A percentile compares a stretch with the other conserved stretches of the same genome.
phyloP scores from a whole-genome alignment of 257 asterid species.

The Forsythia suspensa region DNA sequence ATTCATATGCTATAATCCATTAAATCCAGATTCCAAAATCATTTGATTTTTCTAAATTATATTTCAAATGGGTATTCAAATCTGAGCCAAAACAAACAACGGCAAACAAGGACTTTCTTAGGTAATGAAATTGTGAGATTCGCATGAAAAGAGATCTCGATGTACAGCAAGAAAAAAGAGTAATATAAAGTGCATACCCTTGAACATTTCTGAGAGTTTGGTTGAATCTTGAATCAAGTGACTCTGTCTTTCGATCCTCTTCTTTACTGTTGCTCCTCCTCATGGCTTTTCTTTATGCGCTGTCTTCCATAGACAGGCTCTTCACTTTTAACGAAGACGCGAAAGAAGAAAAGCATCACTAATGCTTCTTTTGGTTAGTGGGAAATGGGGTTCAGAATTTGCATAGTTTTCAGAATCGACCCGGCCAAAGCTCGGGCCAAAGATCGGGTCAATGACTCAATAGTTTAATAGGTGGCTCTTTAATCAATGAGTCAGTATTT shows the following conservation, averaged over 20 bases:
- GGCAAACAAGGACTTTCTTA: conserved; percentile 6
- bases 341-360: too few species aligned
- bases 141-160: conserved; percentile 5
- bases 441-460: too few species aligned
- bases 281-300: conserved; percentile 18
- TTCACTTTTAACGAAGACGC: too few species aligned
- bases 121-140: background rate
- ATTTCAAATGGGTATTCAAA: conserved; percentile 22
- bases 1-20: conserved; percentile 1
- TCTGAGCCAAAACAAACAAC: conserved; percentile 11
- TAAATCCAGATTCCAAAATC: background rate
- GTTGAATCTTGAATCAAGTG: conserved; percentile 84
- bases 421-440: too few species aligned
- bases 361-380: too few species aligned
- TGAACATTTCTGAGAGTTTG: conserved; percentile 87
- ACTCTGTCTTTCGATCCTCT: conserved; percentile 48
- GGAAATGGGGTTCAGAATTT: too few species aligned
- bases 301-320: background rate
- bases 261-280: conserved; percentile 42
- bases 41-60: background rate
- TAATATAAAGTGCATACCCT: conserved; percentile 51
- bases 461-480: too few species aligned
- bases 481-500: too few species aligned
- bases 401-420: too few species aligned
- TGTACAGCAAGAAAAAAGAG: conserved; percentile 30